Percentiles rank a stretch among this genome's conserved stretches.
These are phyloP conservation scores for Pseudognaphalium luteoalbum DNA, from an alignment of 129 eudicot genomes.

Conservation along the genomic window DNA sequence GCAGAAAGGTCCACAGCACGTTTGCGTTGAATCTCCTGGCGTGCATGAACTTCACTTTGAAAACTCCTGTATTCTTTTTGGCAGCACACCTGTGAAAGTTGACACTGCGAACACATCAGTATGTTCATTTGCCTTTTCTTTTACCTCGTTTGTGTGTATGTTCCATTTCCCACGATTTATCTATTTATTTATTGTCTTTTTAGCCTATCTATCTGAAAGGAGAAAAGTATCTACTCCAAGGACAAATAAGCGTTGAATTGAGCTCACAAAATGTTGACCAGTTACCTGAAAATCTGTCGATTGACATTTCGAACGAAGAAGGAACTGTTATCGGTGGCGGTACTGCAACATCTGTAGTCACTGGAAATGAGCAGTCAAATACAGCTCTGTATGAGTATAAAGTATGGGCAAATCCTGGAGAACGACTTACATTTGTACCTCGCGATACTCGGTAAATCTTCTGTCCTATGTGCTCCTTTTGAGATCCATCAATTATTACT, in stretches of 20 bases:
- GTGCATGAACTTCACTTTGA: conserved; percentile 86
- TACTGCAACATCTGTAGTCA: conserved; percentile 42
- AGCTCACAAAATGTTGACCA: conserved; percentile 42
- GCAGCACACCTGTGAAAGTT: conserved; percentile 59
- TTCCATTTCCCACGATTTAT: conserved; percentile 24
- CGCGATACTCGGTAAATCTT: conserved; percentile 60
- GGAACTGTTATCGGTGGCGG: conserved; percentile 51
- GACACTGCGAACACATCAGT: conserved; percentile 67
- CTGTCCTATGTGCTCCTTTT: background rate
- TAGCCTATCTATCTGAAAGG: conserved; percentile 84
- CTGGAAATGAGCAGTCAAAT: conserved; percentile 41
- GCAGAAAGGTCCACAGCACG: conserved; percentile 84
- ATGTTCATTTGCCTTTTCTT: conserved; percentile 24
- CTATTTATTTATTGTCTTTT: conserved; percentile 19
- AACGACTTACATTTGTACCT: conserved; percentile 70
- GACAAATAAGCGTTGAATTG: conserved; percentile 61
- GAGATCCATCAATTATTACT: background rate
- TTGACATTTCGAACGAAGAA: conserved; percentile 54
- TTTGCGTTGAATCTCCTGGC: conserved; percentile 85
- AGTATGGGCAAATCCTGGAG: conserved; percentile 84
- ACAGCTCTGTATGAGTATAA: conserved; percentile 65
- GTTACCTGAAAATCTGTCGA: conserved; percentile 51
- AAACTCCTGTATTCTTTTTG: conserved; percentile 85
- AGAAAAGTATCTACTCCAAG: conserved; percentile 82
- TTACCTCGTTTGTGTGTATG: background rate